Percentiles rank a stretch among this genome's conserved stretches.
phyloP scores from a whole-genome alignment of 1,284 basidiomycete species.

The Ustilago vetiveriae region DNA sequence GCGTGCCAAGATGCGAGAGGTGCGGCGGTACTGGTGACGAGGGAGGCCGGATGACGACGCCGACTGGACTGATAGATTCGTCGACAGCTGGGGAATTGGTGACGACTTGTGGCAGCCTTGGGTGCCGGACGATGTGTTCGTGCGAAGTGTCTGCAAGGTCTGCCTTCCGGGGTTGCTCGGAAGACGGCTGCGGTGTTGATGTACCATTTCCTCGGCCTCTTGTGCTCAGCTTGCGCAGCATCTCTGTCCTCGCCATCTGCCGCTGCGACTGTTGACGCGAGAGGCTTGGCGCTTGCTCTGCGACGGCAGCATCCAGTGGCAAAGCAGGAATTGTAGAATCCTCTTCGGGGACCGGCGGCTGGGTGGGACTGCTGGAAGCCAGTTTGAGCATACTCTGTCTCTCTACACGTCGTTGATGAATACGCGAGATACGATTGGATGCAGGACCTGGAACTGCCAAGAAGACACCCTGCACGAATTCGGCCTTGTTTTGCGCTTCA shows the following conservation, averaged over 20 bases:
- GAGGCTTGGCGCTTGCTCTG: slow-evolving; percentile 14
- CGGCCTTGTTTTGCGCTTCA: slow-evolving; percentile 52
- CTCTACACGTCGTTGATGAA: slow-evolving; percentile 35
- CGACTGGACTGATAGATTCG: slow-evolving; percentile 36
- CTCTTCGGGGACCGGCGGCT: slow-evolving; percentile 10
- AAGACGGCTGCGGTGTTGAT: slow-evolving; percentile 2
- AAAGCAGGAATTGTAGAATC: background rate
- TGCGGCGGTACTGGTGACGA: slow-evolving; percentile 39
- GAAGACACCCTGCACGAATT: slow-evolving; percentile 49
- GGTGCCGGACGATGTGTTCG: background rate
- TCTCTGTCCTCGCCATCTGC: slow-evolving; percentile 53
- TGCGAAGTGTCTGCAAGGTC: background rate
- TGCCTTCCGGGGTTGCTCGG: background rate
- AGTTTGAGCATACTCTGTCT: slow-evolving; percentile 35
- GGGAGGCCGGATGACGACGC: slow-evolving; percentile 35
- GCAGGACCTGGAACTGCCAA: slow-evolving; percentile 45
- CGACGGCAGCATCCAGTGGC: background rate
- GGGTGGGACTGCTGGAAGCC: background rate
- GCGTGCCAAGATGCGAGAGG: slow-evolving; percentile 7
- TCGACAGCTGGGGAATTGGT: slow-evolving; percentile 45
- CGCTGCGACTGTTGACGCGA: slow-evolving; percentile 46
- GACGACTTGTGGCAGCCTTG: slow-evolving; percentile 19
- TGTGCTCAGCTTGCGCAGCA: slow-evolving; percentile 58
- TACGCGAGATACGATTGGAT: slow-evolving; percentile 44
- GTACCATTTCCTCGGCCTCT: slow-evolving; percentile 27